Evolutionary conservation across 2,329 filamentous ascomycete genomes (phyloP), one percentile per base, ranked within the genome.

Genomic region (Lachnum nothofagi): DNA sequence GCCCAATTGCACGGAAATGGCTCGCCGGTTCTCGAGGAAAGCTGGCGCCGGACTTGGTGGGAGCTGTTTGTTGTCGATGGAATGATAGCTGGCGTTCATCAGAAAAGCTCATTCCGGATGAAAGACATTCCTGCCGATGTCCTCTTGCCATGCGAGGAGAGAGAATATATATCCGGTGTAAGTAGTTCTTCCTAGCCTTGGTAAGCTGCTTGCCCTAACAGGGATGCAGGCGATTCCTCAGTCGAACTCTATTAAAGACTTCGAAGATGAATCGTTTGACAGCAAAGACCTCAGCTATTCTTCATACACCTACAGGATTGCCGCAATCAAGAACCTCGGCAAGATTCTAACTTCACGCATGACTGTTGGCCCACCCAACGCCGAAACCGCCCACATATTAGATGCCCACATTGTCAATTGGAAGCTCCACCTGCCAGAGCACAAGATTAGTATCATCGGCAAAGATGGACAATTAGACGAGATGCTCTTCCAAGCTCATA

Each of bases 41-140:
- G 84, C 63, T 85, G 88, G 78, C 79, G 89, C 20, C 77, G 91
- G 49, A 95, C 90, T 1, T 95, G 90, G 90, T 95, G 90, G 91
- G 88, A 82, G 57, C 67, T 85, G 45, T 61, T 58, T 45, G 44
- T 61, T 9, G 78, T 88, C 14, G 89, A 94, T 63, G 87, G 84
- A 46, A 85, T 94, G 77, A 76, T 93, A 54, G 86, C 88, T 4
- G 88, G 87, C 2, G 82, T 95, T 58, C 86, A 86, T 57, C 77
- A 82, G 7, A 78, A 80, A 51, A 84, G 85, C 33, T 83, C 80
- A 44, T 87, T 87, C 64, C 67, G 77, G 12, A 73, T 87, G 10
- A 86, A 80, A 54, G 80, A 82, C 48, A 74, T 89, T 7, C 68
- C 73, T 2, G 76, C 79, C 7, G 81, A 87, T 56, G 85, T 89